These are phyloP conservation scores for Pseudogymnoascus sp. DNA, from an alignment of 2,329 filamentous ascomycete genomes.

Conservation along the genomic window DNA sequence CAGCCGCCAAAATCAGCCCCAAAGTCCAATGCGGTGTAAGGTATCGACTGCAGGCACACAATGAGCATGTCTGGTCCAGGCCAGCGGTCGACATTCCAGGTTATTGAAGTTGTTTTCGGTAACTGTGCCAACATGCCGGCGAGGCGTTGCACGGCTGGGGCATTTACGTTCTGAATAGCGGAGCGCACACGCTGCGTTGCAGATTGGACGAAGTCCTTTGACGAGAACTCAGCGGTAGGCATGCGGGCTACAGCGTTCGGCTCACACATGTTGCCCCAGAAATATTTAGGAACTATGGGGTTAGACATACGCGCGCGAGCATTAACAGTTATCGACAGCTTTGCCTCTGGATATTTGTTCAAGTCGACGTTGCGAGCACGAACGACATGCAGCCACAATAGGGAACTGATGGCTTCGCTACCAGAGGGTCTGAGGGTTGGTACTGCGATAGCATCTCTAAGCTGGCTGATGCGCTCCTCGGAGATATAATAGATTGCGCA, in stretches of 20 bases:
- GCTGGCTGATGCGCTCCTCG: neutral
- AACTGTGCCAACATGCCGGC: neutral
- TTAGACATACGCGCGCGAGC: neutral
- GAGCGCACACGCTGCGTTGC: slow-evolving; percentile 1
- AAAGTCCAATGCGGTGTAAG: neutral
- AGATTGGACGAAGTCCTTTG: neutral
- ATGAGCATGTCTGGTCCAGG: slow-evolving; percentile 13
- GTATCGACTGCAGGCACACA: neutral
- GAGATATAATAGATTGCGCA: slow-evolving; percentile 10
- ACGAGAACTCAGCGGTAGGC: neutral
- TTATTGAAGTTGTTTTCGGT: slow-evolving; percentile 5
- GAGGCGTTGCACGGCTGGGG: neutral
- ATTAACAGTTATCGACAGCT: slow-evolving; percentile 4
- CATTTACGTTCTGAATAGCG: slow-evolving; percentile 1
- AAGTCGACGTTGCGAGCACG: neutral
- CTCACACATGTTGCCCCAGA: slow-evolving; percentile 11
- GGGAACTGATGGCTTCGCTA: neutral
- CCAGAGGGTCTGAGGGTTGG: neutral
- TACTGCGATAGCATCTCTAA: neutral
- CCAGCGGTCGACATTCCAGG: slow-evolving; percentile 12
- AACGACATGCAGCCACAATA: slow-evolving; percentile 11
- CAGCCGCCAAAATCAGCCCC: neutral
- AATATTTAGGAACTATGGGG: neutral
- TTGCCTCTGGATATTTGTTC: slow-evolving; percentile 7
- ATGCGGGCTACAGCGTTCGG: slow-evolving; percentile 9